Conservation (phyloP, 1,284 basidiomycete genomes). For the Ganoderma lucidum region DNA sequence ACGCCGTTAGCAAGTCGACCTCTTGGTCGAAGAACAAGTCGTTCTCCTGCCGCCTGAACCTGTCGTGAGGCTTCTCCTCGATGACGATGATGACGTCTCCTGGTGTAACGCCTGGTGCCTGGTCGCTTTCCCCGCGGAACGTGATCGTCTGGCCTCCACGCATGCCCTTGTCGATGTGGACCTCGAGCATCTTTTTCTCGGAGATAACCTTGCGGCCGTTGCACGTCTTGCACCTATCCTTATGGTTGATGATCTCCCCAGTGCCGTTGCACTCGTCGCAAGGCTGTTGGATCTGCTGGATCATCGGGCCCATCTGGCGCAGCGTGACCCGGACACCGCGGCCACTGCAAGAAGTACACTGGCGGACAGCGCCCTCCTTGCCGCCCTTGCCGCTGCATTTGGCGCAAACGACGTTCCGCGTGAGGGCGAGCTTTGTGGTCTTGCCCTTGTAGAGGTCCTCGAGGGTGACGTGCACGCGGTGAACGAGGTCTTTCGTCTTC, state of each 20-base stretch:
- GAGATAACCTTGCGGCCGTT: constrained; percentile 95
- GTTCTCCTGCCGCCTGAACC: constrained; percentile 85
- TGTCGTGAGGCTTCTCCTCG: constrained; percentile 91
- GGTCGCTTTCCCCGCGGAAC: constrained; percentile 96
- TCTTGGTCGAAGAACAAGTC: constrained; percentile 91
- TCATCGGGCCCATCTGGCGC: constrained; percentile 99
- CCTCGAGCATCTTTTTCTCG: constrained; percentile 98
- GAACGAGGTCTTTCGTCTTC: constrained; percentile 98
- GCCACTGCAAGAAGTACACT: constrained; percentile 85
- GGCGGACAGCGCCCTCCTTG: constrained; percentile 93
- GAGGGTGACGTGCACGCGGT: constrained; percentile 94
- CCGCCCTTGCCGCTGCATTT: constrained; percentile 98
- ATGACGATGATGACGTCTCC: constrained; percentile 98
- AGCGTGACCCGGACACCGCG: constrained; percentile 93
- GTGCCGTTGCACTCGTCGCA: constrained; percentile 94
- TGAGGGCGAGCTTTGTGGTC: constrained; percentile 96
- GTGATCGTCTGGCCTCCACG: constrained; percentile 96
- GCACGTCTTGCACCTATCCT: constrained; percentile 94
- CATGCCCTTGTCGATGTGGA: constrained; percentile 99
- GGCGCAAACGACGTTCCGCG: constrained; percentile 93
- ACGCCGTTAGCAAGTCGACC: constrained; percentile 93
- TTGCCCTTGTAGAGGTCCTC: constrained; percentile 99
- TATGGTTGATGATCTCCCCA: constrained; percentile 94
- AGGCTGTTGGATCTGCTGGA: constrained; percentile 97
- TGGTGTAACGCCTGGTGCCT: constrained; percentile 89